Evolutionary conservation across 768 basidiomycete species (phyloP), one percentile per base, ranked within the genome.

Genomic region (Russula vinacea): DNA sequence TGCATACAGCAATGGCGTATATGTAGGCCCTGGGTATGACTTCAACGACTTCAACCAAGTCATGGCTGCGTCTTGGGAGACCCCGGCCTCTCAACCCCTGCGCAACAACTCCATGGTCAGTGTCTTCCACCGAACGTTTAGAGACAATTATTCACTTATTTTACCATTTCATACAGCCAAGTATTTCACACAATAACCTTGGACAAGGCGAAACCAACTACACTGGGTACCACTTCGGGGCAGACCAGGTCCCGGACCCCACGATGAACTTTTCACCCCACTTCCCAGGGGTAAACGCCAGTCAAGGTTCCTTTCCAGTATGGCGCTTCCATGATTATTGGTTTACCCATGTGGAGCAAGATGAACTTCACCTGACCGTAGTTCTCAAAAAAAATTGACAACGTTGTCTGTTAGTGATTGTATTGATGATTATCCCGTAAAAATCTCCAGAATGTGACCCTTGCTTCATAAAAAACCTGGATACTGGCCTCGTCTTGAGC

Each of bases 301-400:
- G 33, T 35, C 37, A 47, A n/a, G 24, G 19, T 1, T 3, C 17
- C 1, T 16, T 17, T 26, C 40, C 49, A 0, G 11, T 37, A n/a
- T 58, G 62, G 62, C 29, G 16, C 7, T 8, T 63, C 6, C 19
- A 7, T 24, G 6, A 35, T n/a, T 57, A 39, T n/a, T 39, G 56
- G 49, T 40, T 58, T 17, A 32, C 11, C 17, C 45, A 58, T 45
- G 24, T n/a, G 9, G 50, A 6, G n/a, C 39, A 63, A 37, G 40
- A 58, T n/a, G 29, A 62, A 22, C 29, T 62, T 33, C 62, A 51
- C 9, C 7, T 63, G 6, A 58, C 56, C 2, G 52, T 58, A 35
- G 49, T 29, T n/a, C 42, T 62, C 62, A 62, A n/a, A 19, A 62
- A 35, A 26, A 44, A 29, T 19, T 40, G 29, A 56, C 10, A n/a